Evolutionary conservation across 2,329 filamentous ascomycete species (phyloP), one percentile per base, ranked within the genome.

Genomic region (Ceratocystis destructans): DNA sequence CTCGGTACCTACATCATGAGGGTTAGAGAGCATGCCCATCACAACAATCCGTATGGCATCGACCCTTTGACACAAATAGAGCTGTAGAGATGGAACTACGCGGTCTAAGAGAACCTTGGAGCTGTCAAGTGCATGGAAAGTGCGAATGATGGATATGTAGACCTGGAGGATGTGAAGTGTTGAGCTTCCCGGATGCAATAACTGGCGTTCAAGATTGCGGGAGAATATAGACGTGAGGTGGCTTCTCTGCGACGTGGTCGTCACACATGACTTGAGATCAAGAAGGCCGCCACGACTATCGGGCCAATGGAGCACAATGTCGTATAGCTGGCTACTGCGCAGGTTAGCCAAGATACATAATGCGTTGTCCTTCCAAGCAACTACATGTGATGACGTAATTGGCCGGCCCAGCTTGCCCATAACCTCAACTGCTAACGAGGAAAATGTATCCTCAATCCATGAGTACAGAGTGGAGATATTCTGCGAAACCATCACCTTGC

Each of bases 1-100:
- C 20, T 28, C 37, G 46, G 72, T 69, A 67, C 83, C 81, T 67
- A 78, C 74, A 65, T 84, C 82, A 17, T 78, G 79, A 0, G 82
- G 76, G 65, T 84, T 85, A 3, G 87, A 83, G 3, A 93, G 78
- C 50, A 92, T 79, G 53, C 88, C 89, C 0, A 83, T 84, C 59
- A 92, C 88, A 33, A 93, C 87, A 62, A 90, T 87, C 31, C 86
- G 83, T 48, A 90, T 87, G 0, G 89, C 89, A 72, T 93, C 89
- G 68, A 90, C 87, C 65, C 88, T 81, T 67, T 87, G 86, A 71
- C 87, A 88, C 15, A 93, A 77, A 71, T 92, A 92, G n/a, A 87
- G 75, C 69, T 90, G 86, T 53, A 93, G 79, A 0, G 87, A 85
- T 61, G 84, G 82, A 7, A 88, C 87, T 57, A 92, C 87, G 48